Evolutionary conservation across 495 filamentous ascomycete genomes (phyloP).

Genomic region (Ramalina intermedia): DNA sequence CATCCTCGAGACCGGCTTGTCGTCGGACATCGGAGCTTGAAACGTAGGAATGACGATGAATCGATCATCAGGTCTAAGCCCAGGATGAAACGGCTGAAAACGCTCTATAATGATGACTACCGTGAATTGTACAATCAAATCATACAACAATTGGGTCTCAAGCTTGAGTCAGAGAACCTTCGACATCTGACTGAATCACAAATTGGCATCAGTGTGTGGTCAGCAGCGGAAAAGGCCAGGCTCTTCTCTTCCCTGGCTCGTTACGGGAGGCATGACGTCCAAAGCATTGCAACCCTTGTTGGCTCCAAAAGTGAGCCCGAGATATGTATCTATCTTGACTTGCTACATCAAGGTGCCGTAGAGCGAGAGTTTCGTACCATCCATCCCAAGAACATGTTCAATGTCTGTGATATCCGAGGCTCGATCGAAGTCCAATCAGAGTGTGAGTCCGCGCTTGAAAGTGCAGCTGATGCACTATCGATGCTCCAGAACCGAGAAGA

Average conservation of each 20-base stretch:
- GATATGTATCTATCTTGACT: conserved; percentile 48
- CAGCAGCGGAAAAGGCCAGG: conserved; percentile 45
- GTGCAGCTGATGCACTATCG: conserved; percentile 46
- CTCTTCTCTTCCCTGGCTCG: conserved; percentile 52
- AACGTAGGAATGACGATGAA: conserved; percentile 18
- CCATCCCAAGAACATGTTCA: conserved; percentile 16
- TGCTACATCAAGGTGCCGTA: conserved; percentile 38
- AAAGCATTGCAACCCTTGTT: conserved; percentile 47
- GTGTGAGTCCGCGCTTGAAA: conserved; percentile 51
- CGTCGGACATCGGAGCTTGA: background rate
- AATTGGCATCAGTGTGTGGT: conserved; percentile 58
- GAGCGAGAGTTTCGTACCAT: conserved; percentile 20
- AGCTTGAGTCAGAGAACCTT: conserved; percentile 3
- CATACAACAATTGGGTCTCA: conserved; percentile 26
- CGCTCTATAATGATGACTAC: conserved; percentile 39
- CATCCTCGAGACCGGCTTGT: no score
- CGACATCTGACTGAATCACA: conserved; percentile 28
- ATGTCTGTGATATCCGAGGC: conserved; percentile 42
- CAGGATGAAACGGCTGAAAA: conserved; percentile 14
- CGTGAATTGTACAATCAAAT: conserved; percentile 43
- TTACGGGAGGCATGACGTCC: conserved; percentile 44
- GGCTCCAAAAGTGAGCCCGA: conserved; percentile 62
- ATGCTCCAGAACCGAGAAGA: conserved; percentile 42
- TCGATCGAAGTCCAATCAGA: conserved; percentile 58
- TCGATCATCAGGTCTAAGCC: conserved; percentile 4